Percentiles rank a stretch among this genome's conserved stretches.
These are phyloP conservation scores for Candida dubliniensis DNA, from an alignment of 1,139 yeast species.

Conservation along the genomic window DNA sequence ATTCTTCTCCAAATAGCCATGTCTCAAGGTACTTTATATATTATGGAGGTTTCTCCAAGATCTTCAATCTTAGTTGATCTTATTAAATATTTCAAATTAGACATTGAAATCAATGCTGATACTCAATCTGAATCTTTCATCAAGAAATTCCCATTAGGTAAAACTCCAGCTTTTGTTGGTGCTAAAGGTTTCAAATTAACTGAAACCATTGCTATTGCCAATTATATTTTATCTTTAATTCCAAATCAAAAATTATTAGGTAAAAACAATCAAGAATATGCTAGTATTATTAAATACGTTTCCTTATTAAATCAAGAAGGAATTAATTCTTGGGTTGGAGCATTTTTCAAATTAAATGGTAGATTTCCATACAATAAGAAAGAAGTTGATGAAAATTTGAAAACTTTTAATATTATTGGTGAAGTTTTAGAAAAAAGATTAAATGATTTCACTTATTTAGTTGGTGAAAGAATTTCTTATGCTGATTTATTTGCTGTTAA, in stretches of 20 bases:
- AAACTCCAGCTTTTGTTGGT: conserved; percentile 77
- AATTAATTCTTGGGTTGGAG: conserved; percentile 34
- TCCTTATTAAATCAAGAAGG: conserved; percentile 78
- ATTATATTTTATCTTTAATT: conserved; percentile 41
- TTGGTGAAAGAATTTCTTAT: conserved; percentile 81
- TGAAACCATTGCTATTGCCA: conserved; percentile 74
- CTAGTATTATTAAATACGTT: conserved; percentile 75
- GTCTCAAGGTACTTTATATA: conserved; percentile 66
- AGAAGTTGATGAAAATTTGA: conserved; percentile 56
- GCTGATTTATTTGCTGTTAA: conserved; percentile 79
- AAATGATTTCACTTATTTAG: conserved; percentile 78
- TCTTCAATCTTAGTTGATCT: conserved; percentile 37
- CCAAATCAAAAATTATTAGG: conserved; percentile 46
- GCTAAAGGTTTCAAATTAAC: conserved; percentile 76
- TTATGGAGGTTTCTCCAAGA: conserved; percentile 49
- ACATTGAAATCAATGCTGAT: conserved; percentile 51
- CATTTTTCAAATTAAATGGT: conserved; percentile 35
- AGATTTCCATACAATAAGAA: conserved; percentile 73
- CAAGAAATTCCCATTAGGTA: conserved; percentile 65
- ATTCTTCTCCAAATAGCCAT: conserved; percentile 28
- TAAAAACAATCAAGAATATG: conserved; percentile 63
- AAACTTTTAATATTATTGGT: conserved; percentile 38
- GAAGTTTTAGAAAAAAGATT: conserved; percentile 64
- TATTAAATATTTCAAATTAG: conserved; percentile 68
- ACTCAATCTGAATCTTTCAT: conserved; percentile 39